These are phyloP conservation scores for Cladosporium cucumerinum DNA, from an alignment of 2,329 filamentous ascomycete species.

Conservation along the genomic window DNA sequence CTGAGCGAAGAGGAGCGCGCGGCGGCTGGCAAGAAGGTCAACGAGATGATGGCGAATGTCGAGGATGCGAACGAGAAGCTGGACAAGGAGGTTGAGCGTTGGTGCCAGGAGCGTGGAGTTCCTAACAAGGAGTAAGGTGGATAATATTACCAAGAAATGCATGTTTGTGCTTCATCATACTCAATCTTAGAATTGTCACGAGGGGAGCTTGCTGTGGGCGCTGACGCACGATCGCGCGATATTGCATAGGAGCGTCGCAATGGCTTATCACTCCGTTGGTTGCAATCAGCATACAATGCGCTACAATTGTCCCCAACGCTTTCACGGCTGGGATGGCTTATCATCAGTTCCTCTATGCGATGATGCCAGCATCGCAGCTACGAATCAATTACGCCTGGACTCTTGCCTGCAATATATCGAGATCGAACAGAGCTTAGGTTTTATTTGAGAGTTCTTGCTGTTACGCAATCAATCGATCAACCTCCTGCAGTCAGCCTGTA, in stretches of 20 bases:
- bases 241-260: not conserved
- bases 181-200: not conserved
- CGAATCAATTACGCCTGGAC: not conserved
- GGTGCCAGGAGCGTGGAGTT: slow-evolving; percentile 46
- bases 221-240: not conserved
- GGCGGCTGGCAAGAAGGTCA: slow-evolving; percentile 23
- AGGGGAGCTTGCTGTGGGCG: not conserved
- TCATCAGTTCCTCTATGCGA: not conserved
- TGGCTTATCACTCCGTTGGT: no score
- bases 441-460: not conserved
- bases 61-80: slow-evolving; percentile 62
- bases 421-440: not conserved
- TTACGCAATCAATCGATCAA: not conserved
- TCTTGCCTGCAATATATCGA: not conserved
- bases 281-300: no score
- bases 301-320: not conserved
- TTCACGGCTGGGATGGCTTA: not conserved
- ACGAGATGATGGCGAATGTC: slow-evolving; percentile 64
- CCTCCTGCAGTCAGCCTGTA: not conserved
- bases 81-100: slow-evolving; percentile 71
- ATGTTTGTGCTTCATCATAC: not conserved
- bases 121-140: not conserved
- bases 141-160: not conserved
- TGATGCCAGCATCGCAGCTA: not conserved
- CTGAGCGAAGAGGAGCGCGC: slow-evolving; percentile 21